These are phyloP conservation scores for Globisporangium orthogonon DNA, from an alignment of 352 stramenopile genomes.

Conservation along the genomic window DNA sequence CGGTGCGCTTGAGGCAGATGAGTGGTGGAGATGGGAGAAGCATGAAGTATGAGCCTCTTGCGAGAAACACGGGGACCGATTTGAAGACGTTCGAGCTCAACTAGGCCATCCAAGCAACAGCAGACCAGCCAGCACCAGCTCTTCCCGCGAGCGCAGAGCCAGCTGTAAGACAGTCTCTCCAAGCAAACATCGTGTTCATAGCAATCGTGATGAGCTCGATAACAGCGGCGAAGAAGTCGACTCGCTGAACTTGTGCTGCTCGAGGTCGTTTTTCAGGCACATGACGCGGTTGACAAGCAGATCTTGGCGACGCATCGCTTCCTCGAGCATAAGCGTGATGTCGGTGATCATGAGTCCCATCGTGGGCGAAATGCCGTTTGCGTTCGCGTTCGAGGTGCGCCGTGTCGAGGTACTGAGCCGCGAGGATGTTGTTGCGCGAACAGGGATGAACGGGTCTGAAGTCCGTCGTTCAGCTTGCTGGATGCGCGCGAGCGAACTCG, in stretches of 20 bases:
- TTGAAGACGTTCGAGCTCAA: too few relatives aligned
- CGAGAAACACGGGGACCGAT: too few relatives aligned
- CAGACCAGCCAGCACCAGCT: too few relatives aligned
- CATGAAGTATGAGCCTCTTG: too few relatives aligned
- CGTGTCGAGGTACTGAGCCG: constrained; percentile 28
- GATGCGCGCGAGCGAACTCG: constrained; percentile 11
- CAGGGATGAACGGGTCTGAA: constrained; percentile 17
- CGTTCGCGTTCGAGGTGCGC: constrained; percentile 15
- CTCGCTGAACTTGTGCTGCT: constrained; percentile 13
- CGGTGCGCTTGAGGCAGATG: too few relatives aligned
- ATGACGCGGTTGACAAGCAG: constrained; percentile 32
- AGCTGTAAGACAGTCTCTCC: too few relatives aligned
- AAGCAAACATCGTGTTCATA: too few relatives aligned
- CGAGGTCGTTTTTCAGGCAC: constrained; percentile 29
- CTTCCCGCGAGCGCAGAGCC: too few relatives aligned
- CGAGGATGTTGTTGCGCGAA: constrained; percentile 25
- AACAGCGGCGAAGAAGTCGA: not conserved
- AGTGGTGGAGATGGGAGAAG: too few relatives aligned
- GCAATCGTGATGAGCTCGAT: not conserved
- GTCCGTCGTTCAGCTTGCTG: constrained; percentile 19
- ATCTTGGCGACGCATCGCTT: constrained; percentile 39
- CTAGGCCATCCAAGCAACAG: too few relatives aligned
- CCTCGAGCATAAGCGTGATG: constrained; percentile 29
- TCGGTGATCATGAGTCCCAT: constrained; percentile 45
- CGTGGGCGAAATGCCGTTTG: constrained; percentile 18